Evolutionary conservation across 345 rosid genomes (phyloP).

Genomic region (Firmiana major): DNA sequence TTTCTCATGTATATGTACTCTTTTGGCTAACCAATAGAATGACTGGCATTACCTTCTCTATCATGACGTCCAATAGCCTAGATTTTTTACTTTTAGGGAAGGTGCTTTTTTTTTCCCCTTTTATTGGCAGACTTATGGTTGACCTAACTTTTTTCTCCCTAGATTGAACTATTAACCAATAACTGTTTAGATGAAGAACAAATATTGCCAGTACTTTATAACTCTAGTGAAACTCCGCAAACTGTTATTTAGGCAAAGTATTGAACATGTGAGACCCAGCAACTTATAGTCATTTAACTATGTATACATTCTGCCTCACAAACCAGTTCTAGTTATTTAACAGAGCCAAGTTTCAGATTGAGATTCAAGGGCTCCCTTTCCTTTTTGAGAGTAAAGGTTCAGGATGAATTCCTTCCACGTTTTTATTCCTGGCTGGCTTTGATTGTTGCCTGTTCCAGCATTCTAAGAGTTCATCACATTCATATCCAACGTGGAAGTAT

Average conservation of each 20-base stretch:
- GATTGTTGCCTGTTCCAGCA: background rate
- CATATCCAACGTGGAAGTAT: background rate
- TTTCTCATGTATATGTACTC: background rate
- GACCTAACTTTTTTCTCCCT: background rate
- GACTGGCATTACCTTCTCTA: background rate
- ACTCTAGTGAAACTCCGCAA: background rate
- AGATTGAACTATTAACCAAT: background rate
- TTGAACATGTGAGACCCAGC: background rate
- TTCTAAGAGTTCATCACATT: background rate
- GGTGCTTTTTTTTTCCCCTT: background rate
- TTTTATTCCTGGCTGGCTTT: background rate
- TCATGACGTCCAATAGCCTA: background rate
- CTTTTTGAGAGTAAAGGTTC: background rate
- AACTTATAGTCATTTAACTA: background rate
- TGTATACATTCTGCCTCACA: background rate
- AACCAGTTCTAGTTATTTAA: background rate
- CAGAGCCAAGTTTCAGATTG: background rate
- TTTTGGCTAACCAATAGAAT: background rate
- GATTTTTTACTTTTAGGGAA: background rate
- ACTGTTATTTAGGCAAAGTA: background rate
- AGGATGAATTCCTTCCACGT: background rate
- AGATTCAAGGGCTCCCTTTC: background rate
- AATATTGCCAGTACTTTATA: background rate
- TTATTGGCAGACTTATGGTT: background rate
- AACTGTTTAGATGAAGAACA: background rate